phyloP scores from a whole-genome alignment of 192 early-diverging fungal genomes.

The Gryganskiella cystojenkinii region DNA sequence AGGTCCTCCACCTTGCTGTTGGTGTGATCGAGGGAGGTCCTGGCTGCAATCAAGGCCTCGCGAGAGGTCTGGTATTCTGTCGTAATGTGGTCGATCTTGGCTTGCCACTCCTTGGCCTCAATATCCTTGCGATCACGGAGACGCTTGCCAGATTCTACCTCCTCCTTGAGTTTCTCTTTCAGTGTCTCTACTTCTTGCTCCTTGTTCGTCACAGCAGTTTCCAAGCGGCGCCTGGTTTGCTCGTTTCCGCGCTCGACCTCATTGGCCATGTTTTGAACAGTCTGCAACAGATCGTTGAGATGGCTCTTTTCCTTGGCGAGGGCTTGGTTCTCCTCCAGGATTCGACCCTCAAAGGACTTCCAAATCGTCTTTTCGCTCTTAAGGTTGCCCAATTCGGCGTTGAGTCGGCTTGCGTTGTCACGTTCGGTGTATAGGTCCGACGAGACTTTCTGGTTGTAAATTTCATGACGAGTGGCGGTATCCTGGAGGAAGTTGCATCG shows the following conservation, averaged over 20 bases:
- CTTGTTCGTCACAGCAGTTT: slow-evolving; percentile 51
- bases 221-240: slow-evolving; percentile 52
- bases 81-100: slow-evolving; percentile 42
- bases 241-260: slow-evolving; percentile 55
- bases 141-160: slow-evolving; percentile 34
- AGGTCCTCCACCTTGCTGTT: slow-evolving; percentile 59
- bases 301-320: slow-evolving; percentile 62
- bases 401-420: slow-evolving; percentile 56
- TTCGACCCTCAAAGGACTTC: slow-evolving; percentile 60
- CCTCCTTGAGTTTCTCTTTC: slow-evolving; percentile 60
- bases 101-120: slow-evolving; percentile 54
- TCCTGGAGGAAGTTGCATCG: slow-evolving; percentile 63
- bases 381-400: slow-evolving; percentile 60
- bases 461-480: slow-evolving; percentile 66
- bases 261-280: slow-evolving; percentile 65
- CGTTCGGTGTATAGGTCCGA: slow-evolving; percentile 62
- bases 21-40: slow-evolving; percentile 58
- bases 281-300: slow-evolving; percentile 60
- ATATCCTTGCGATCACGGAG: slow-evolving; percentile 49
- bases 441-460: slow-evolving; percentile 65
- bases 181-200: slow-evolving; percentile 57
- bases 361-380: slow-evolving; percentile 67
- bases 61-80: slow-evolving; percentile 49
- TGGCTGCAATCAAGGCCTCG: slow-evolving; percentile 53
- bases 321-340: slow-evolving; percentile 61